Evolutionary conservation across 2,329 filamentous ascomycete species (phyloP).

Genomic region (Didymella pinodella): DNA sequence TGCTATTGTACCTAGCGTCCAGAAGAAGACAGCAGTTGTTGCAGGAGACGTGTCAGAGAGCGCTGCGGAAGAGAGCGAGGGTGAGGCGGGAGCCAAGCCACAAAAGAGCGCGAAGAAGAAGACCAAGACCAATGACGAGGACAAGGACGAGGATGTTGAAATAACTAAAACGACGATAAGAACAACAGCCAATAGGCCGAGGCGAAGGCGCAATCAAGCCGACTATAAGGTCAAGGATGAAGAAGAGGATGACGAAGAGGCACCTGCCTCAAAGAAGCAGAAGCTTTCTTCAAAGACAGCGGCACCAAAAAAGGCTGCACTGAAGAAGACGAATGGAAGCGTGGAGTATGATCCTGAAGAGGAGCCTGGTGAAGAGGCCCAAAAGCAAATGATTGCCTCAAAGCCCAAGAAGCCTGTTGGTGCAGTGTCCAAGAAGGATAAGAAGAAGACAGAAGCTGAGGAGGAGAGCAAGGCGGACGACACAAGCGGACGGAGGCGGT

Average conservation of each 20-base stretch:
- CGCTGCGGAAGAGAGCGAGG: constrained; percentile 32
- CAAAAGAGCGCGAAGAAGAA: constrained; percentile 50
- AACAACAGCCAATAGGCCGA: constrained; percentile 20
- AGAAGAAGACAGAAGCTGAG: constrained; percentile 15
- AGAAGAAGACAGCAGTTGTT: constrained; percentile 78
- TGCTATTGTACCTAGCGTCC: constrained; percentile 82
- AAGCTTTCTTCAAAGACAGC: constrained; percentile 24
- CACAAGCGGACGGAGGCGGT: constrained; percentile 31
- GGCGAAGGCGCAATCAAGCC: constrained; percentile 33
- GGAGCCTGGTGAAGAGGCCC: constrained; percentile 7
- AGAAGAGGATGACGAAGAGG: constrained; percentile 38
- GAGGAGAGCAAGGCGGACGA: constrained; percentile 28
- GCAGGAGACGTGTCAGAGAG: constrained; percentile 60
- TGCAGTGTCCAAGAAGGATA: constrained; percentile 24
- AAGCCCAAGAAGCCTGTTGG: constrained; percentile 33
- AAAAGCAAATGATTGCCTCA: constrained; percentile 26
- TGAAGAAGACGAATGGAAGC: not conserved
- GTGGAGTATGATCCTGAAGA: not conserved
- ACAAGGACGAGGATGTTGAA: constrained; percentile 17
- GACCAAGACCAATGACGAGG: constrained; percentile 18
- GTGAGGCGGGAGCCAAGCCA: constrained; percentile 34
- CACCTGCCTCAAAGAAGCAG: constrained; percentile 35
- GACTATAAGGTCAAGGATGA: constrained; percentile 30
- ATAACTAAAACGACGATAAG: constrained; percentile 2
- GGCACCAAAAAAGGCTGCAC: not conserved